These are phyloP conservation scores for Apiospora hydei DNA, from an alignment of 2,329 filamentous ascomycete genomes.

Conservation along the genomic window DNA sequence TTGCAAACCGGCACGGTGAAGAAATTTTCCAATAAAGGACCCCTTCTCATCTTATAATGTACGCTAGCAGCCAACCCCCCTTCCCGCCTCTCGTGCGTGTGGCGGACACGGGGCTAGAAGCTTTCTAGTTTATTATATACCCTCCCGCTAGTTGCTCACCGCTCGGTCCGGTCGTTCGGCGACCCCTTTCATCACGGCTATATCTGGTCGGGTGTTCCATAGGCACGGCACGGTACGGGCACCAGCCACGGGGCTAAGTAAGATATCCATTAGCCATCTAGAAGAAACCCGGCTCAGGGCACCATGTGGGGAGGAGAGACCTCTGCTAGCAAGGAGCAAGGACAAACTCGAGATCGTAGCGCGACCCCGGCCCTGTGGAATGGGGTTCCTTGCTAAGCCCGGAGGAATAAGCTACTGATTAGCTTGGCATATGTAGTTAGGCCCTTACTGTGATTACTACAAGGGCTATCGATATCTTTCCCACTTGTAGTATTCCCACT, in stretches of 20 bases:
- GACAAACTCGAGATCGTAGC: not conserved
- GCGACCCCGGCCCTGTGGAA: not conserved
- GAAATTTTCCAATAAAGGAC: not conserved
- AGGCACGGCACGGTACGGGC: not conserved
- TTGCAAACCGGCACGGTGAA: not conserved
- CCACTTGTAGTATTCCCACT: not conserved
- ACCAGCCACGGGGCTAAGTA: not conserved
- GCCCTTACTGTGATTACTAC: not conserved
- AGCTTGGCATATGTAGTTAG: not conserved
- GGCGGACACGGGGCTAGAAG: not conserved
- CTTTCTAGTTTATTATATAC: not conserved
- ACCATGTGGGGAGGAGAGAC: not conserved
- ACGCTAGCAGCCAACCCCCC: not conserved
- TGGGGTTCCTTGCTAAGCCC: not conserved
- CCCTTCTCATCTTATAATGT: not conserved
- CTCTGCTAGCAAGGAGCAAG: not conserved
- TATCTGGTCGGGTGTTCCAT: not conserved
- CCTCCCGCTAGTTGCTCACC: not conserved
- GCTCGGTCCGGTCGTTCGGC: constrained; percentile 7
- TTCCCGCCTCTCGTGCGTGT: not conserved
- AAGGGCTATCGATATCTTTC: not conserved
- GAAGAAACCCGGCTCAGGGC: not conserved
- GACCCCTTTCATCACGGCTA: constrained; percentile 5
- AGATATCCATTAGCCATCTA: not conserved
- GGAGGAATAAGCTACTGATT: not conserved